A percentile compares a stretch with the other conserved stretches of the same genome.
phyloP scores from a whole-genome alignment of 768 basidiomycete genomes.

The Hirschioporus abietinus region DNA sequence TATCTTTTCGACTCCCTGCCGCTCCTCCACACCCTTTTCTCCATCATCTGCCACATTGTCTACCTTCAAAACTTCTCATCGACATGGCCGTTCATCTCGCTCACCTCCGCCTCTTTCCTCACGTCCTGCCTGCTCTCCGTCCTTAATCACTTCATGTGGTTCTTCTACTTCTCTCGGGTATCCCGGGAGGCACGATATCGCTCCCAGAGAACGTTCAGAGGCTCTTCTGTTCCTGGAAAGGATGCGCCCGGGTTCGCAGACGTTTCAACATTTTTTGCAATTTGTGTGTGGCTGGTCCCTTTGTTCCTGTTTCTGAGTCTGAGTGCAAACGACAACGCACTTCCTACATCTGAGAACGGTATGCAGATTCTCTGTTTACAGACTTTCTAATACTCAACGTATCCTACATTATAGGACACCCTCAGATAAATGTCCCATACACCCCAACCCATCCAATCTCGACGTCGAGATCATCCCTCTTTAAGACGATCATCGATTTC shows the following conservation, averaged over 20 bases:
- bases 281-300: conserved; percentile 87
- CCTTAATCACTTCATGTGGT: conserved; percentile 92
- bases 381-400: conserved; percentile 7
- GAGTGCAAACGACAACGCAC: conserved; percentile 94
- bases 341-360: conserved; percentile 65
- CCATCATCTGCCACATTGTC: conserved; percentile 75
- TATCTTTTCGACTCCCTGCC: conserved; percentile 82
- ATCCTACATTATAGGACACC: not conserved
- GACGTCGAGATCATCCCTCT: conserved; percentile 51
- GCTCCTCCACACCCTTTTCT: conserved; percentile 66
- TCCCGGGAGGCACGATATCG: conserved; percentile 57
- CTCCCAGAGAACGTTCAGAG: conserved; percentile 41
- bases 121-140: conserved; percentile 83
- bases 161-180: conserved; percentile 83
- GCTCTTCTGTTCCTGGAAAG: conserved; percentile 22
- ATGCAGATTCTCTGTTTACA: conserved; percentile 5
- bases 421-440: conserved; percentile 16
- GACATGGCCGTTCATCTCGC: conserved; percentile 89
- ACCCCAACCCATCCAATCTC: conserved; percentile 27
- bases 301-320: conserved; percentile 93
- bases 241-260: conserved; percentile 48
- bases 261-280: conserved; percentile 77
- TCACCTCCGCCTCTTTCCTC: conserved; percentile 80
- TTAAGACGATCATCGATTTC: conserved; percentile 56
- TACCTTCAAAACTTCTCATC: conserved; percentile 91